phyloP scores from a whole-genome alignment of 2,329 filamentous ascomycete genomes.

The Ascochyta rabiei region DNA sequence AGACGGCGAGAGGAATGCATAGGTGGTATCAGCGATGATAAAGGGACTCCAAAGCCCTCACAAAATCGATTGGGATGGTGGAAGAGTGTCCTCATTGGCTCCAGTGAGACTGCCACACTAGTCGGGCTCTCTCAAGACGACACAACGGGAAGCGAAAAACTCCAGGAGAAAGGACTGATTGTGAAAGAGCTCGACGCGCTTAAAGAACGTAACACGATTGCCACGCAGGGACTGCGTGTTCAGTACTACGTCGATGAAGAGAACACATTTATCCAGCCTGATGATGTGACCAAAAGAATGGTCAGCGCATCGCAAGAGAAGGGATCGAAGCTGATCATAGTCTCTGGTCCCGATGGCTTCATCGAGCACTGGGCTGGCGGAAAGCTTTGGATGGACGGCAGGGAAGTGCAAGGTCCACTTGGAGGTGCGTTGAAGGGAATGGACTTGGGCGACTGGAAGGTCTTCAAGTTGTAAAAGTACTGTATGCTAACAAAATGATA shows the following conservation, averaged over 20 bases:
- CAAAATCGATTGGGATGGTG: conserved; percentile 31
- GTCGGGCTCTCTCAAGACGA: conserved; percentile 13
- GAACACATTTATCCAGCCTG: conserved; percentile 63
- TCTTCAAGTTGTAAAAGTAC: conserved; percentile 61
- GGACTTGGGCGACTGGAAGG: conserved; percentile 61
- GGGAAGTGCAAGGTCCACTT: conserved; percentile 76
- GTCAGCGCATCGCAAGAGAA: conserved; percentile 29
- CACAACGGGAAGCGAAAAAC: not conserved
- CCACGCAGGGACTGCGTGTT: conserved; percentile 53
- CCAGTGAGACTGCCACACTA: conserved; percentile 12
- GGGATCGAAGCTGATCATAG: conserved; percentile 72
- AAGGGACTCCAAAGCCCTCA: not conserved
- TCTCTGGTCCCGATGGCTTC: conserved; percentile 93
- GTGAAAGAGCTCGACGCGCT: conserved; percentile 68
- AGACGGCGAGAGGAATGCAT: conserved; percentile 68
- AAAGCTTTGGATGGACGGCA: conserved; percentile 75
- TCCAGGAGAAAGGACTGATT: conserved; percentile 54
- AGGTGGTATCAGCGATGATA: conserved; percentile 63
- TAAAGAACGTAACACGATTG: conserved; percentile 50
- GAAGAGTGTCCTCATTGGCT: conserved; percentile 34
- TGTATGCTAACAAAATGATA: conserved; percentile 18
- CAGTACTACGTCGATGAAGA: conserved; percentile 87
- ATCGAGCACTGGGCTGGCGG: conserved; percentile 78
- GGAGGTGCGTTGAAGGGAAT: conserved; percentile 70
- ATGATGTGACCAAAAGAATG: conserved; percentile 42